Percentiles rank a stretch among this genome's conserved stretches.
Evolutionary conservation across 2,329 filamentous ascomycete genomes (phyloP).

Genomic region (Lachnellula hyalina): DNA sequence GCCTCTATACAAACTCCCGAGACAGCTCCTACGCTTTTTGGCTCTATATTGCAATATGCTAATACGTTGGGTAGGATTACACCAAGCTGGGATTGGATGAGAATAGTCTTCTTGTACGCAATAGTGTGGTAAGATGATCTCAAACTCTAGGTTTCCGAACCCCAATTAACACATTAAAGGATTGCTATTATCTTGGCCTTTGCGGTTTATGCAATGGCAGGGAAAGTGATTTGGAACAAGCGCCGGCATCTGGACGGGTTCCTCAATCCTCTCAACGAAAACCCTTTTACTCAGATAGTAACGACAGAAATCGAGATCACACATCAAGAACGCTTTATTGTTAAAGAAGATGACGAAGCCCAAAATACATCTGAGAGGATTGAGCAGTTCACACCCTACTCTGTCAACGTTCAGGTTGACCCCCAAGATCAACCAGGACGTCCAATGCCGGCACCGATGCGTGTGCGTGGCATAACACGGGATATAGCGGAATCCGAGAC

Average conservation of each 20-base stretch:
- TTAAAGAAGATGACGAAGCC: slow-evolving; percentile 10
- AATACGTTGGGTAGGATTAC: slow-evolving; percentile 40
- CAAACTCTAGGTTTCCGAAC: not conserved
- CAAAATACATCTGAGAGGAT: not conserved
- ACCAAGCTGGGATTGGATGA: slow-evolving; percentile 60
- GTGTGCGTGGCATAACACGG: slow-evolving; percentile 3
- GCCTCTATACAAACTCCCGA: no score
- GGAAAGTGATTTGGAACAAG: slow-evolving; percentile 55
- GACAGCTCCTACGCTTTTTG: no score
- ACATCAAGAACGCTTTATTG: slow-evolving; percentile 36
- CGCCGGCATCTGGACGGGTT: slow-evolving; percentile 55
- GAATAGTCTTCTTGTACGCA: slow-evolving; percentile 68
- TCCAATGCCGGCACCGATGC: slow-evolving; percentile 4
- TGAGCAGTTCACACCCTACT: not conserved
- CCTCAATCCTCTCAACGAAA: slow-evolving; percentile 45
- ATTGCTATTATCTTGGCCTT: slow-evolving; percentile 54
- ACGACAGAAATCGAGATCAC: slow-evolving; percentile 36
- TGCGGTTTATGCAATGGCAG: slow-evolving; percentile 60
- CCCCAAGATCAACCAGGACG: slow-evolving; percentile 28
- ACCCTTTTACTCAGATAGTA: slow-evolving; percentile 32
- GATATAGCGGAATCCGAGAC: slow-evolving; percentile 2
- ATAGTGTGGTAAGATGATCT: slow-evolving; percentile 49
- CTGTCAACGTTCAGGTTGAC: not conserved
- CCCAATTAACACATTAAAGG: slow-evolving; percentile 25
- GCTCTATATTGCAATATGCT: no score